Evolutionary conservation across 768 basidiomycete genomes (phyloP).

Genomic region (Mycena venus): DNA sequence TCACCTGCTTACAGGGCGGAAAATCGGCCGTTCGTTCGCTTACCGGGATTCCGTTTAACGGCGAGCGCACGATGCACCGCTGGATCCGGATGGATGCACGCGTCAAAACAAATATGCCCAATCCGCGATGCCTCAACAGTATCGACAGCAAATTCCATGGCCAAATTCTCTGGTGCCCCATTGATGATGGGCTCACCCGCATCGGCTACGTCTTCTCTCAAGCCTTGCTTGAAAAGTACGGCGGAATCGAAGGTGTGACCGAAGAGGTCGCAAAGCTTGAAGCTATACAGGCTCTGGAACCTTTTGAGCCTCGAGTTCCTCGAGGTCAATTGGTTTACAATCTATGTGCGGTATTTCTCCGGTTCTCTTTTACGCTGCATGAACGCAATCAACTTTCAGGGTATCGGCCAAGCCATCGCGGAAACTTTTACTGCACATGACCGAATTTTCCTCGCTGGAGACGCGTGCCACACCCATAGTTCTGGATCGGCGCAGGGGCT

Average conservation of each 20-base stretch:
- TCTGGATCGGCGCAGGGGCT: slow-evolving; percentile 37
- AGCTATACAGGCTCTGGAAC: slow-evolving; percentile 29
- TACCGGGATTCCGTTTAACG: slow-evolving; percentile 28
- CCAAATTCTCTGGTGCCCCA: slow-evolving; percentile 39
- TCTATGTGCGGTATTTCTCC: slow-evolving; percentile 16
- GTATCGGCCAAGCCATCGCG: slow-evolving; percentile 37
- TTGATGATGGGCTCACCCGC: slow-evolving; percentile 35
- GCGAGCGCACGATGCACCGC: slow-evolving; percentile 33
- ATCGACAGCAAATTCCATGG: slow-evolving; percentile 36
- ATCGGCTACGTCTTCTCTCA: slow-evolving; percentile 39
- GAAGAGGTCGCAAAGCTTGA: slow-evolving; percentile 31
- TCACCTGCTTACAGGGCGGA: slow-evolving; percentile 25
- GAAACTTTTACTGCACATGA: slow-evolving; percentile 29
- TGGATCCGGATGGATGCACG: slow-evolving; percentile 39
- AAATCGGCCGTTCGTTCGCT: slow-evolving; percentile 32
- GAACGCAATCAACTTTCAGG: slow-evolving; percentile 8
- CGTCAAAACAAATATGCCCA: slow-evolving; percentile 38
- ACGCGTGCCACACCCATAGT: slow-evolving; percentile 39
- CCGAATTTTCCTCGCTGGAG: slow-evolving; percentile 37
- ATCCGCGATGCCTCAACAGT: slow-evolving; percentile 36
- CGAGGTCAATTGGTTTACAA: slow-evolving; percentile 34
- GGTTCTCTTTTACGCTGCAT: background rate
- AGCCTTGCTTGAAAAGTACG: slow-evolving; percentile 34
- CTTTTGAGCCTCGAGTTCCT: slow-evolving; percentile 34
- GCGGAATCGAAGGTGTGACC: slow-evolving; percentile 33